Base-by-base conservation (phyloP, 345 rosid species). In the Trapa bicornis region DNA sequence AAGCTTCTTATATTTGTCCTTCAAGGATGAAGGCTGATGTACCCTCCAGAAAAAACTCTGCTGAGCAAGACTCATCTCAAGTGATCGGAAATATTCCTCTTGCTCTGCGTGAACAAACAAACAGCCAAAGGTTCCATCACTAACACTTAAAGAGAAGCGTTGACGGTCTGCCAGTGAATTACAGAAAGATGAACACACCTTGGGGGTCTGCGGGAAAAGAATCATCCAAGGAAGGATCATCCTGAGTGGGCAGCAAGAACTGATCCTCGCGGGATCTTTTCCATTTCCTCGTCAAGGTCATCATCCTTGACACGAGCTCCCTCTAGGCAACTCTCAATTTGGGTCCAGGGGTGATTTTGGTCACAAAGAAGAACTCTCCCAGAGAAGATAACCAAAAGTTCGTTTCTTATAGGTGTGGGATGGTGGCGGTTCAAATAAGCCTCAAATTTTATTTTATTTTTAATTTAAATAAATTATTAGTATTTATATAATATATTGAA, bases 1-100 rank as follows among this genome's bases (percentile, higher is more conserved):
- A 17, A 17, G 0, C 0, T 0, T 58, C 48, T 45, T 11, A 45
- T 6, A 0, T 45, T 45, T 45, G 11, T 45, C 48, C 48, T 45
- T 45, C n/a, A 42, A 56, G 36, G 67, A 29, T 53, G 68, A 5
- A 29, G 69, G 47, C 47, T 47, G 22, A 35, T 3, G 45, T 72
- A 94, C 99, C 91, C 77, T 81, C 99, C 99, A 94, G 60, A 83
- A 75, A 29, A 76, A 83, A 77, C 85, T 86, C 67, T 89, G 97
- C 50, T 65, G 81, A 66, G 92, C 81, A 47, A 85, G 96, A 67
- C 66, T 75, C 79, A 68, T 81, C 73, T 89, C 99, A 3, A 91
- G 87, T 39, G 88, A 87, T 42, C 91, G 84, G 66, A 94, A 83
- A 70, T 86, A 65, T 76, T 85, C 89, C 75, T 94, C 99, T 74